These are phyloP conservation scores for Trichoderma orchidacearum DNA, from an alignment of 495 filamentous ascomycete genomes.

Conservation along the genomic window DNA sequence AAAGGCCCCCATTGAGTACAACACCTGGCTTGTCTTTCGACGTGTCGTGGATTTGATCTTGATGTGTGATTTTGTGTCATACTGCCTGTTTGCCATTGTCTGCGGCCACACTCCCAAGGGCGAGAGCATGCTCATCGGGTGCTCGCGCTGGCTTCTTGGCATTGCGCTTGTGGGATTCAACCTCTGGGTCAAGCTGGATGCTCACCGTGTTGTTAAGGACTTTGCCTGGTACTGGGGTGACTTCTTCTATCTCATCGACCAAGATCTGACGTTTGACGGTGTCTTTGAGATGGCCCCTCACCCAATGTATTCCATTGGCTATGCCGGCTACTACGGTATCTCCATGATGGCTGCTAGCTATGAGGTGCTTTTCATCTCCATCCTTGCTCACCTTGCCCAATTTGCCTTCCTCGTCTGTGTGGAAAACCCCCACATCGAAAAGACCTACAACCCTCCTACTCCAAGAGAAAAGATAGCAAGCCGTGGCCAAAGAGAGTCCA, in stretches of 20 bases:
- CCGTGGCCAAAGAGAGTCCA: constrained; percentile 20
- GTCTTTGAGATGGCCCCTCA: constrained; percentile 99
- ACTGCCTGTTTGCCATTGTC: constrained; percentile 87
- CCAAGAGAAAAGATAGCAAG: constrained; percentile 44
- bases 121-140: constrained; percentile 55
- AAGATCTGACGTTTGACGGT: constrained; percentile 94
- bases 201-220: constrained; percentile 96
- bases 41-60: constrained; percentile 90
- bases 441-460: constrained; percentile 86
- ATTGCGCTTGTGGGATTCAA: constrained; percentile 82
- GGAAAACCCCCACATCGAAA: constrained; percentile 97
- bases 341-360: constrained; percentile 98
- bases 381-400: constrained; percentile 87
- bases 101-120: constrained; percentile 61
- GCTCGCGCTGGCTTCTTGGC: constrained; percentile 69
- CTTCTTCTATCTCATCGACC: constrained; percentile 97
- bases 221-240: constrained; percentile 99
- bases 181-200: constrained; percentile 96
- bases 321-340: constrained; percentile 95
- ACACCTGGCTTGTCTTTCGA: constrained; percentile 94
- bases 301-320: constrained; percentile 98
- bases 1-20: constrained; percentile 89
- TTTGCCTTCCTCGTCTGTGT: constrained; percentile 81
- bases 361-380: constrained; percentile 89
- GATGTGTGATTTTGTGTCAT: constrained; percentile 97